These are phyloP conservation scores for Entonaema liquescens DNA, from an alignment of 495 filamentous ascomycete species.

Conservation along the genomic window DNA sequence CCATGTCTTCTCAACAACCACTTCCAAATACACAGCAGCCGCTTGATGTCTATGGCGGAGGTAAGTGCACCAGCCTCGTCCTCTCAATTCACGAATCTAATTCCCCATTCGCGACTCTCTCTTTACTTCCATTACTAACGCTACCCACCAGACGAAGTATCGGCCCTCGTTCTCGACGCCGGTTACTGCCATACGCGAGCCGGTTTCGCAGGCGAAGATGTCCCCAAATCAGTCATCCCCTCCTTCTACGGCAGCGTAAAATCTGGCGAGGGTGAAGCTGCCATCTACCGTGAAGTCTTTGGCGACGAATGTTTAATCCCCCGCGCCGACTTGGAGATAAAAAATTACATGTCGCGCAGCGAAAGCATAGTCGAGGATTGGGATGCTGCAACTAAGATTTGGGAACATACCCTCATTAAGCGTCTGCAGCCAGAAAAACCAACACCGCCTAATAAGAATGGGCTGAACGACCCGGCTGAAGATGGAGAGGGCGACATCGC, in stretches of 20 bases:
- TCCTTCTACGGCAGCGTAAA: conserved; percentile 78
- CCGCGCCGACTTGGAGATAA: conserved; percentile 76
- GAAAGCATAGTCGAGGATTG: conserved; percentile 96
- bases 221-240: conserved; percentile 90
- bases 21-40: conserved; percentile 54
- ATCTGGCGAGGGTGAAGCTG: conserved; percentile 53
- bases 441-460: conserved; percentile 73
- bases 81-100: background rate
- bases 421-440: conserved; percentile 75
- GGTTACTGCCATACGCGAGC: conserved; percentile 91
- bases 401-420: conserved; percentile 79
- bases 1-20: conserved; percentile 43
- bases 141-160: conserved; percentile 81
- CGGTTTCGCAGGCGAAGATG: conserved; percentile 97
- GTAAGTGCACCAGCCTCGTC: conserved; percentile 59
- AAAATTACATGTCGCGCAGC: conserved; percentile 82
- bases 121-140: conserved; percentile 9
- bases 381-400: conserved; percentile 88
- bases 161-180: conserved; percentile 93
- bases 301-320: conserved; percentile 88
- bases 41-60: conserved; percentile 82
- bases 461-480: conserved; percentile 71
- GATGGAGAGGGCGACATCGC: conserved; percentile 69
- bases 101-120: background rate
- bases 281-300: conserved; percentile 72